Base-by-base conservation (phyloP, 2,329 filamentous ascomycete genomes). In the Aspergillus tanneri region DNA sequence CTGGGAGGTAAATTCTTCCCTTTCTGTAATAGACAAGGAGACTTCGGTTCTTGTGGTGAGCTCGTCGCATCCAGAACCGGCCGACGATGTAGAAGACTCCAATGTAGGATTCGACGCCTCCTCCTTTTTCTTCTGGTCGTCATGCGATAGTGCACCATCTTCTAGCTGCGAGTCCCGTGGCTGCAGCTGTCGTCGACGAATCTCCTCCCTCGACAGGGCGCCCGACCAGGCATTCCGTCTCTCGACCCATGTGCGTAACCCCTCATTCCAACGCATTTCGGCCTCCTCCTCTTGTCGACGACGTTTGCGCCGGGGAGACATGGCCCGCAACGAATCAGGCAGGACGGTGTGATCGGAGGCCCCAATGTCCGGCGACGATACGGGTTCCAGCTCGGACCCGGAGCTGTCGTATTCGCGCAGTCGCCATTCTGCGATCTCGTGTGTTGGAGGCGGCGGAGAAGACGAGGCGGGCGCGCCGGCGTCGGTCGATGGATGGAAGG, bases 221-320 rank as follows among this genome's bases (percentile, higher is more conserved):
- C 87, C 86, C 1, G 90, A 92, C 92, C 92, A 97, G 5, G 83
- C 84, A 70, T 96, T 84, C 40, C 91, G 80, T 49, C 88, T 78
- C 23, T 85, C 81, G 50, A 85, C 81, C 70, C 89, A 97, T 65
- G 86, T 87, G n/a, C 84, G 80, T 47, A 96, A 67, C 0, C 92
- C 92, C 28, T 85, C 77, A 61, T 96, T 97, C 85, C 87, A 95
- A 23, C 74, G 67, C 72, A 84, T 80, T 72, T 88, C 86, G 47
- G 83, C 81, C 52, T 81, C 81, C 52, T 81, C 78, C 41, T 82
- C 64, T 40, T 76, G 79, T 57, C 76, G 79, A 46, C 83, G 76
- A 34, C 81, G 76, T 53, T 77, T 79, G 27, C 81, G 75, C 51
- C 77, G 79, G 47, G 78, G 77, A 14, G 30, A 34, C 14, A 34